phyloP scores from a whole-genome alignment of 2,329 filamentous ascomycete species.

The Microascus cirrosus region DNA sequence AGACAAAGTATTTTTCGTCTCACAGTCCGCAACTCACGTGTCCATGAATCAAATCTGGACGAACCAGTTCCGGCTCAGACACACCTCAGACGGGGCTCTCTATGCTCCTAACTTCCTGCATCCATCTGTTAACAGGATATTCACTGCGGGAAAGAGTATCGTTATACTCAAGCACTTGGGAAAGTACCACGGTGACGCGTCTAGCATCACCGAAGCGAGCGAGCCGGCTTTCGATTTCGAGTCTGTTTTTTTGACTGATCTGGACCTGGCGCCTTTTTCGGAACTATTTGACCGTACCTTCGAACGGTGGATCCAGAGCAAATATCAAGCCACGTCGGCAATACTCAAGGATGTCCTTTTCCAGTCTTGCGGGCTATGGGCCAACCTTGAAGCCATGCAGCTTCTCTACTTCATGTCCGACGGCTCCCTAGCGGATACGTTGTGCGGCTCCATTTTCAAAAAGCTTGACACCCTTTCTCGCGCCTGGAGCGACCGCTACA shows the following conservation, averaged over 20 bases:
- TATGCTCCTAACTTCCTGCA: conserved; percentile 68
- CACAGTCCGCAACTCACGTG: conserved; percentile 41
- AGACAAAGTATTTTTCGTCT: conserved; percentile 68
- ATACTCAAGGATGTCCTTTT: conserved; percentile 58
- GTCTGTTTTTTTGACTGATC: conserved; percentile 35
- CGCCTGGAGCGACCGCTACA: conserved; percentile 71
- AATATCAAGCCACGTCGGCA: conserved; percentile 58
- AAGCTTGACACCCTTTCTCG: conserved; percentile 52
- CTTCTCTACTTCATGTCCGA: conserved; percentile 68
- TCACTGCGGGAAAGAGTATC: conserved; percentile 80
- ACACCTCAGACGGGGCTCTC: conserved; percentile 44
- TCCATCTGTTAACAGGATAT: conserved; percentile 59
- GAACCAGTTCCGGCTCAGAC: conserved; percentile 58
- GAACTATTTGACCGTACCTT: conserved; percentile 65
- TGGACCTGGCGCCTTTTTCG: conserved; percentile 54
- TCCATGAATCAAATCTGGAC: conserved; percentile 64
- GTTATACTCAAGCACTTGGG: conserved; percentile 69
- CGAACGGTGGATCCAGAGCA: conserved; percentile 63
- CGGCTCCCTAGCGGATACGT: conserved; percentile 52
- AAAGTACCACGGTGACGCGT: conserved; percentile 27
- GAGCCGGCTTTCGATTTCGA: conserved; percentile 45
- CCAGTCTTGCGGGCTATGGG: conserved; percentile 54
- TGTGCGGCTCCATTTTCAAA: conserved; percentile 62
- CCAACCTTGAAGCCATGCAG: conserved; percentile 55
- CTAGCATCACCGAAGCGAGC: conserved; percentile 5